These are phyloP conservation scores for Rhododendron griersonianum DNA, from an alignment of 148 eudicot species.

Conservation along the genomic window DNA sequence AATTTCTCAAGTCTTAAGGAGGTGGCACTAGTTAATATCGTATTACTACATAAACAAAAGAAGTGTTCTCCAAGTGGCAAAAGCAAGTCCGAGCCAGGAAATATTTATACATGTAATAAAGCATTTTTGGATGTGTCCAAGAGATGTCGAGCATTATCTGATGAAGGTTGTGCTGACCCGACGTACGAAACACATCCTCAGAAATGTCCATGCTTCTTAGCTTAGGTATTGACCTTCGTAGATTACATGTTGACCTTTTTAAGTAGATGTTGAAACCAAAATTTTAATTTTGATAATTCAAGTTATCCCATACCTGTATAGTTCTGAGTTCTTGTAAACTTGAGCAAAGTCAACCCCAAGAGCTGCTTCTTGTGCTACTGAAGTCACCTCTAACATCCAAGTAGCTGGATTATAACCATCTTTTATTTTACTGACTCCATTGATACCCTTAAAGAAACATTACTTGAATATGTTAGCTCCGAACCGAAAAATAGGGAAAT, in stretches of 20 bases:
- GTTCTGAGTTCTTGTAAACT: conserved; percentile 48
- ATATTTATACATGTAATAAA: neutral
- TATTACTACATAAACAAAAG: neutral
- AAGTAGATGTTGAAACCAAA: neutral
- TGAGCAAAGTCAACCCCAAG: conserved; percentile 52
- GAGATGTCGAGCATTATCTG: neutral
- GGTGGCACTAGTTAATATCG: neutral
- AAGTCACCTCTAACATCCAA: conserved; percentile 19
- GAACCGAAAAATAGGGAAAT: neutral
- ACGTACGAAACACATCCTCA: neutral
- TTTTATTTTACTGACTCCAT: neutral
- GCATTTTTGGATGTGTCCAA: neutral
- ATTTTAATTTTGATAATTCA: neutral
- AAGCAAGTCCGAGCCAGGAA: neutral
- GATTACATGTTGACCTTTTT: neutral
- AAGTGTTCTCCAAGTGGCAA: neutral
- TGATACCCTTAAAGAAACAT: neutral
- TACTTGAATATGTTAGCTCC: neutral
- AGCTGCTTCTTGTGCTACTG: conserved; percentile 45
- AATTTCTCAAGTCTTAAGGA: neutral
- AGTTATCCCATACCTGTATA: conserved; percentile 29
- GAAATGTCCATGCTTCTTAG: neutral
- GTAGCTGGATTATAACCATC: neutral
- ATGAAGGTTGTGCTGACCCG: neutral
- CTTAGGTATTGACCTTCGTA: too few relatives aligned